phyloP scores from a whole-genome alignment of 768 basidiomycete species.

The Tulasnella sp. region DNA sequence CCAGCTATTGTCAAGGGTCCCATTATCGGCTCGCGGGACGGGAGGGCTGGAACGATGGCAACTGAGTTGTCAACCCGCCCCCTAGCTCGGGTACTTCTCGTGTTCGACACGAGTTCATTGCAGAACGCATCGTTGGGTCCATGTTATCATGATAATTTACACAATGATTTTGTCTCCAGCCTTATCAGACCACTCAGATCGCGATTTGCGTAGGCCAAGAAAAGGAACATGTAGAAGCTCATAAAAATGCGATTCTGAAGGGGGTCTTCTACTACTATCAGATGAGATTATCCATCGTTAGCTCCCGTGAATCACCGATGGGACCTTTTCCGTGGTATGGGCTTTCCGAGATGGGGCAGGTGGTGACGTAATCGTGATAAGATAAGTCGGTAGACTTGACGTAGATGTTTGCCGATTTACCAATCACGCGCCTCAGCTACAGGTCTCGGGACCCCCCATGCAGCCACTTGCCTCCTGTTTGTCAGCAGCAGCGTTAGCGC shows the following conservation, averaged over 20 bases:
- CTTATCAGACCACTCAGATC: not conserved
- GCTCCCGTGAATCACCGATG: not conserved
- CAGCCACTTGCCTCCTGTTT: not conserved
- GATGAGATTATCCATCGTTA: not conserved
- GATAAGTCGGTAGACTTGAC: not conserved
- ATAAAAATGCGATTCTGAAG: not conserved
- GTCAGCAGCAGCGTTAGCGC: not conserved
- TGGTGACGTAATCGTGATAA: slow-evolving; percentile 8
- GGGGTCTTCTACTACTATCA: slow-evolving; percentile 1
- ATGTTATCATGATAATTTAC: no score
- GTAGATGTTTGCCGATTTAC: slow-evolving; percentile 4
- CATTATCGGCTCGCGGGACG: no score
- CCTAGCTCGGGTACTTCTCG: no score
- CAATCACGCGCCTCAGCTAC: not conserved
- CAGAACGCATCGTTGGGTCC: no score
- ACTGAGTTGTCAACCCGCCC: no score
- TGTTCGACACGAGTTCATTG: no score
- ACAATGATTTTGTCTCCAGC: no score
- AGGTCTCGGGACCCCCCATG: not conserved
- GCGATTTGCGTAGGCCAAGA: not conserved
- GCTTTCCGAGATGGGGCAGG: not conserved
- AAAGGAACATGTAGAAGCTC: not conserved
- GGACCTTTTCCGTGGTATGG: not conserved
- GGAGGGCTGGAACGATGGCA: no score
- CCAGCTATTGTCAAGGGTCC: no score